Percentiles rank a stretch among this genome's conserved stretches.
These are phyloP conservation scores for Seiridium unicorne DNA, from an alignment of 2,329 filamentous ascomycete genomes.

Conservation along the genomic window DNA sequence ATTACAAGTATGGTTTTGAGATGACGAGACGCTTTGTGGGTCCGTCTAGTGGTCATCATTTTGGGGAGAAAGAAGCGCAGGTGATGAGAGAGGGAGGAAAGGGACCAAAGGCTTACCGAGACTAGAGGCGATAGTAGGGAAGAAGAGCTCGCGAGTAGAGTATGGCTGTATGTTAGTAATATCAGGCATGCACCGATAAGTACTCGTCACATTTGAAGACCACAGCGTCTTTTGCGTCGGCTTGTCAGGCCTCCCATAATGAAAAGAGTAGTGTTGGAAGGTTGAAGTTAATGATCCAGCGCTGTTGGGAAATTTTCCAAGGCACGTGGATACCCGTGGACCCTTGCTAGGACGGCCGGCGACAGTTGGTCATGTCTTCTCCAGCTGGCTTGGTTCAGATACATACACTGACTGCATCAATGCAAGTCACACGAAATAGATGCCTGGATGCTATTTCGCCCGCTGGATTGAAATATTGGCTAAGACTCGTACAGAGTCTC, in stretches of 20 bases:
- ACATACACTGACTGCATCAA: too few relatives aligned
- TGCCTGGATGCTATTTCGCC: too few relatives aligned
- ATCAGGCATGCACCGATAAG: too few relatives aligned
- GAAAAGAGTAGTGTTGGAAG: neutral
- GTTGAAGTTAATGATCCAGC: neutral
- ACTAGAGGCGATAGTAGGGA: neutral
- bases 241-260: too few relatives aligned
- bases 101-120: neutral
- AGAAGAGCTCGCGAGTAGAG: neutral
- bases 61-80: neutral
- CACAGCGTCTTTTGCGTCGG: too few relatives aligned
- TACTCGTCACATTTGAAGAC: too few relatives aligned
- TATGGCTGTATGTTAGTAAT: too few relatives aligned
- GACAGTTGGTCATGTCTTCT: neutral
- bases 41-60: slow-evolving; percentile 9
- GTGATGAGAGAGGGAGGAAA: neutral
- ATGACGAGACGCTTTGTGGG: slow-evolving; percentile 6
- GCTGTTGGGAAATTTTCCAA: neutral
- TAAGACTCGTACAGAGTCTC: too few relatives aligned
- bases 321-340: neutral
- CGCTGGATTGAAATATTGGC: too few relatives aligned
- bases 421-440: too few relatives aligned
- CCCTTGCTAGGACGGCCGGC: neutral
- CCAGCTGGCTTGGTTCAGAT: neutral
- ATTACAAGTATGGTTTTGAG: slow-evolving; percentile 8